Evolutionary conservation across 371 early-diverging fungal species (phyloP), one percentile per base, ranked within the genome.

Genomic region (Lichtheimia ornata): DNA sequence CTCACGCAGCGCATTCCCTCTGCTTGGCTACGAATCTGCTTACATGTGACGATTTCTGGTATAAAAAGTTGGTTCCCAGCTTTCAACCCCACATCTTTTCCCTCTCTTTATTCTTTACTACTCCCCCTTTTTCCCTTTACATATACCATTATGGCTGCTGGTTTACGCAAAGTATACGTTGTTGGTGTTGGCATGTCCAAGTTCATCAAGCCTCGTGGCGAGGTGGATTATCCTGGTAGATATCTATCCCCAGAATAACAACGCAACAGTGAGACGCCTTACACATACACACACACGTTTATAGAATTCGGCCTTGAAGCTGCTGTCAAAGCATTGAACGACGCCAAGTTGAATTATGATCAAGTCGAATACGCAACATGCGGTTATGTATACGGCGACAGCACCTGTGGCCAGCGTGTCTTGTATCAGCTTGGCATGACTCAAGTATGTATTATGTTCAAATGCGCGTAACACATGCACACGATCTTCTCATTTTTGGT

Each of bases 321-420:
- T 52, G 76, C 82, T 24, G 84, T 87, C 30, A 91, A 91, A 74
- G 91, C 93, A 12, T 74, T 92, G 52, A 75, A 88, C 47, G 93
- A 91, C 72, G 84, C 85, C 45, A 79, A 82, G 41, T 65, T 90
- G 51, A 82, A 84, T 41, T 90, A 89, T 68, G 89, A 90, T 65
- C 67, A 66, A 49, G 81, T 92, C 52, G 71, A 90, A 67, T 85
- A 76, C 62, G 89, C 86, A 40, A 66, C 77, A 27, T 84, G 79
- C 40, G 88, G 86, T 17, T 88, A 85, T 66, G 79, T 78, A 61
- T 87, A 83, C 59, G 89, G 88, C 53, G 93, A 92, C 64, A 84
- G 84, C 27, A 89, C 90, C 2, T 84, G 84, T 40, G 93, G 91
- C 22, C 93, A 92, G 74, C 83, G 93, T 53, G 86, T 86, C 1